Base-by-base conservation (phyloP, 2,329 filamentous ascomycete genomes). In the Xylaria multiplex region DNA sequence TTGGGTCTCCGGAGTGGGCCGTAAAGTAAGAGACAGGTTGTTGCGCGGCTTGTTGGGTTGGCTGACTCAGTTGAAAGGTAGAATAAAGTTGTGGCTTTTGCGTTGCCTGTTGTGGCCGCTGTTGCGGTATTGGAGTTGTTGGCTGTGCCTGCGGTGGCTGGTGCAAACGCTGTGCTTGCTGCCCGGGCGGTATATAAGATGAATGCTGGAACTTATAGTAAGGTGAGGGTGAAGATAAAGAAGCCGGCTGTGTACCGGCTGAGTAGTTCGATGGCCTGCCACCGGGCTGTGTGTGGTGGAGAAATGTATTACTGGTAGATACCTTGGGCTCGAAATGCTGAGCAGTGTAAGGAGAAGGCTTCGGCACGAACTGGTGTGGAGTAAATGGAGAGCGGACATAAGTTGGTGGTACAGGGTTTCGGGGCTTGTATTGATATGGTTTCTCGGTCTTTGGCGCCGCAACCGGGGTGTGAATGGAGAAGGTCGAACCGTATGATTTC, bases 391-490 rank as follows among this genome's bases (percentile, higher is more conserved):
- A 68, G 43, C 62, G 68, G 16, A 66, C 56, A 60, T 70, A 72
- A 3, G 71, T 69, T 52, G 73, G 70, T 14, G 70, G 60, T 4
- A 74, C 57, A 13, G 76, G 73, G 27, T 71, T 71, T 58, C 74
- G 74, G 8, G 76, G 76, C 63, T 77, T 78, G 67, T 78, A 78
- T 46, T 77, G 75, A 53, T 78, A 78, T n/a, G 76, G 76, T 62
- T 75, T 77, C 58, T 77, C 72, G 27, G 65, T n/a, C 65, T 74
- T 77, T 11, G 59, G 48, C 30, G 50, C 66, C 32, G 69, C 56
- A 56, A 32, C 42, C 46, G 64, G 68, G 30, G 64, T 68, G 37
- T 72, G 71, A 14, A 72, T 57, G 40, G 72, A 70, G 67, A 74
- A 74, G 45, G 73, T 70, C 16, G 74, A 71, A 19, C 72, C 71